phyloP scores from a whole-genome alignment of 2,329 filamentous ascomycete species.

The Cordyceps cateniannulata region DNA sequence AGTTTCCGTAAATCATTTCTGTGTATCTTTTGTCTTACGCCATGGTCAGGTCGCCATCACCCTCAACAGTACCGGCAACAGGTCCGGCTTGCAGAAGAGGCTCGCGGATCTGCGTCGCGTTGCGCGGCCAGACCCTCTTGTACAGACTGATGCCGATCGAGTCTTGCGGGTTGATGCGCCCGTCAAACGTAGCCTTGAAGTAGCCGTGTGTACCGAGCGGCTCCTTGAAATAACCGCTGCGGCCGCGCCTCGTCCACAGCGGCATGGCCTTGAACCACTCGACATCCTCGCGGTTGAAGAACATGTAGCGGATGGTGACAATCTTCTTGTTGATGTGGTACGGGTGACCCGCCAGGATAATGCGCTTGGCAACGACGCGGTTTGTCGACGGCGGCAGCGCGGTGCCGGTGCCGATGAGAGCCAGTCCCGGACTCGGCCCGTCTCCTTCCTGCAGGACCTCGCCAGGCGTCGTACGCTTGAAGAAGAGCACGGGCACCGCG shows the following conservation, averaged over 20 bases:
- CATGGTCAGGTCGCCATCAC: conserved; percentile 30
- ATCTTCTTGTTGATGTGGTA: conserved; percentile 99
- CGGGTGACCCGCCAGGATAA: conserved; percentile 90
- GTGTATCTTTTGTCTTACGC: conserved; percentile 8
- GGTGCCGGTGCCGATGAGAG: conserved; percentile 81
- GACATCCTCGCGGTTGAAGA: conserved; percentile 94
- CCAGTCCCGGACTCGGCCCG: conserved; percentile 45
- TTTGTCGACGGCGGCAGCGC: conserved; percentile 68
- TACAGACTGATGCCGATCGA: conserved; percentile 85
- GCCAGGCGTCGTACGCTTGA: conserved; percentile 52
- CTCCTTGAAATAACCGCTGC: conserved; percentile 91
- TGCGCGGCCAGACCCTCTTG: conserved; percentile 77
- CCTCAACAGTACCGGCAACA: conserved; percentile 11
- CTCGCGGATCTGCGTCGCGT: conserved; percentile 44
- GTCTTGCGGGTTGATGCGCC: conserved; percentile 91
- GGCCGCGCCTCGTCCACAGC: conserved; percentile 84
- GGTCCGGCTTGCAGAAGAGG: conserved; percentile 32
- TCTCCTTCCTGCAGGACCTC: conserved; percentile 38
- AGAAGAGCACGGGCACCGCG: conserved; percentile 82
- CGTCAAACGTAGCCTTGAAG: conserved; percentile 98
- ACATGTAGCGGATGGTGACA: conserved; percentile 98
- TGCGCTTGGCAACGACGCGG: conserved; percentile 86
- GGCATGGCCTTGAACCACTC: conserved; percentile 97
- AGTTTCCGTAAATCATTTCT: background rate
- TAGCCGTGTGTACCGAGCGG: conserved; percentile 95